These are phyloP conservation scores for Syzygium malaccense DNA, from an alignment of 441 rosid species.

Conservation along the genomic window DNA sequence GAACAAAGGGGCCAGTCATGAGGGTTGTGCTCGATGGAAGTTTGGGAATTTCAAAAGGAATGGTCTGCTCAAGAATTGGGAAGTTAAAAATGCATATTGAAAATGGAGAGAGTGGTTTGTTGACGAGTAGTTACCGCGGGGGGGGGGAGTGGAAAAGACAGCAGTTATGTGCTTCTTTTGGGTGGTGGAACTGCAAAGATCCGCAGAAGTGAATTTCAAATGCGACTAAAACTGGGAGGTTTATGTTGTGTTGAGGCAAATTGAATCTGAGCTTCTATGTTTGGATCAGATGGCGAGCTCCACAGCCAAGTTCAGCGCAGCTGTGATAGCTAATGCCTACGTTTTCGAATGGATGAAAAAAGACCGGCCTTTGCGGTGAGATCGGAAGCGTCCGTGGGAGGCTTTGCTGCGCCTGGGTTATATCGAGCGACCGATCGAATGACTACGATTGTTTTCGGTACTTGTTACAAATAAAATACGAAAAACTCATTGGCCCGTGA, in stretches of 20 bases:
- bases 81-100: neutral
- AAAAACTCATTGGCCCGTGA: neutral
- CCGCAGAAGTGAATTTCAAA: neutral
- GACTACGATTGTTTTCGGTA: neutral
- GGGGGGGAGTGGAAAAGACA: neutral
- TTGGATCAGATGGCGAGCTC: neutral
- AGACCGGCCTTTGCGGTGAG: neutral
- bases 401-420: neutral
- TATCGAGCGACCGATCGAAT: neutral
- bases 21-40: constrained; percentile 5
- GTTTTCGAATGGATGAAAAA: neutral
- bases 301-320: neutral
- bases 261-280: neutral
- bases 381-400: neutral
- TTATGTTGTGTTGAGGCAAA: neutral
- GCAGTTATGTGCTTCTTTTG: constrained; percentile 2
- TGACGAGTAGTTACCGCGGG: constrained; percentile 9
- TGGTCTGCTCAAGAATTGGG: neutral
- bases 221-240: neutral
- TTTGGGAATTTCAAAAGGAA: neutral
- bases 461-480: neutral
- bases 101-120: neutral
- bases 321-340: neutral
- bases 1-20: constrained; percentile 4
- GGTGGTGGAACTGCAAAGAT: neutral